Evolutionary conservation across 495 filamentous ascomycete genomes (phyloP).

Genomic region (Talaromyces liani): DNA sequence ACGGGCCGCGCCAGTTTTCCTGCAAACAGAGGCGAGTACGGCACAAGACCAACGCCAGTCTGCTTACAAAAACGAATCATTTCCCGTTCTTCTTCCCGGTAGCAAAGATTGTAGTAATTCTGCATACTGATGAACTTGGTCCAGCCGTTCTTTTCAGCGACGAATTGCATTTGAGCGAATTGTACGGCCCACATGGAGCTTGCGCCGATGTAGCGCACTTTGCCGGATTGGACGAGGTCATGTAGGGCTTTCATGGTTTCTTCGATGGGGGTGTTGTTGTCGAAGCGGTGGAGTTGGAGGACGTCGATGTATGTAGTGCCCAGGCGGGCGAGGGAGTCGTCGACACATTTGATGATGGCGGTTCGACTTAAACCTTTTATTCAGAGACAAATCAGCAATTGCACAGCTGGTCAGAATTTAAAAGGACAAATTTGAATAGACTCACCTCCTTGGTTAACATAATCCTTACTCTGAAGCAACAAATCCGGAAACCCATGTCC

Average conservation of each 20-base stretch:
- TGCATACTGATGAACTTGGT: constrained; percentile 65
- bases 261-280: constrained; percentile 46
- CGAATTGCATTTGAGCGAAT: constrained; percentile 18
- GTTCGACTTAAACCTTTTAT: constrained; percentile 40
- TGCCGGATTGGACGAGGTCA: constrained; percentile 56
- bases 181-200: constrained; percentile 15
- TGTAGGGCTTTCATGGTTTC: constrained; percentile 71
- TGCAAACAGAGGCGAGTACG: constrained; percentile 4
- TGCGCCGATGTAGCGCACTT: constrained; percentile 66
- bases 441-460: constrained; percentile 27
- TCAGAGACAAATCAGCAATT: no score
- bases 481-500: constrained; percentile 11
- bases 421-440: no score
- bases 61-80: constrained; percentile 40
- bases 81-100: constrained; percentile 64
- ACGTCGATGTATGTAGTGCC: constrained; percentile 58
- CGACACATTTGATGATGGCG: constrained; percentile 55
- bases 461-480: constrained; percentile 21
- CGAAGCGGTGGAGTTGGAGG: constrained; percentile 37
- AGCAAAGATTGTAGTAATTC: constrained; percentile 58
- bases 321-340: constrained; percentile 49
- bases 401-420: no score
- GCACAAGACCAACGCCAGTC: constrained; percentile 4
- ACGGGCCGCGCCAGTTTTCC: background rate
- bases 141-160: constrained; percentile 48